Evolutionary conservation across 2,329 filamentous ascomycete genomes (phyloP).

Genomic region (Piedraia hortae): DNA sequence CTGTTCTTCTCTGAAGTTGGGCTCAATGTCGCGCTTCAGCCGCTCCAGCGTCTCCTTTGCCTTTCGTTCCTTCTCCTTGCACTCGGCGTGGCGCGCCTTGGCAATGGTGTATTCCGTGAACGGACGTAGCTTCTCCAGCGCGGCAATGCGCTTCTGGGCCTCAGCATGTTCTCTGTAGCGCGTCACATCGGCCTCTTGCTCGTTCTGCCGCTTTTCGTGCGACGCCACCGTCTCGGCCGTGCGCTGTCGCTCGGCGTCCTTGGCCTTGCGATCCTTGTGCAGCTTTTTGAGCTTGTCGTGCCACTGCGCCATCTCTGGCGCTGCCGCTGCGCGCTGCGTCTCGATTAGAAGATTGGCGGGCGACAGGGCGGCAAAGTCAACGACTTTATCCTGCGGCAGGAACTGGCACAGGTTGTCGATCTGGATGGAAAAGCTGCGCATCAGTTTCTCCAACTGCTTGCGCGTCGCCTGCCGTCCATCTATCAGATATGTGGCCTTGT

Average conservation of each 20-base stretch:
- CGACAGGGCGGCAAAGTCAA: constrained; percentile 66
- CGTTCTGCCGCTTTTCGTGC: constrained; percentile 44
- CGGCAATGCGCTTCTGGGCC: constrained; percentile 33
- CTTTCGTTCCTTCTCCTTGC: constrained; percentile 27
- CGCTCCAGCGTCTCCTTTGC: constrained; percentile 29
- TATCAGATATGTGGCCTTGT: constrained; percentile 51
- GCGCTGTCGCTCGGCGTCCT: constrained; percentile 21
- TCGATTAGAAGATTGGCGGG: constrained; percentile 59
- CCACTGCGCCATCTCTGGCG: constrained; percentile 50
- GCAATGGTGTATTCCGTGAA: constrained; percentile 36
- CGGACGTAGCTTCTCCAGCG: constrained; percentile 37
- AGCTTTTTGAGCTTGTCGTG: constrained; percentile 48
- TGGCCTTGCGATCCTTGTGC: constrained; percentile 38
- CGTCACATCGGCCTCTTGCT: constrained; percentile 57
- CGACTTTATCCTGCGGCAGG: constrained; percentile 80
- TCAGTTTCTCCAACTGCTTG: constrained; percentile 38
- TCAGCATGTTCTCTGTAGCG: constrained; percentile 48
- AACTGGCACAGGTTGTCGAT: constrained; percentile 97
- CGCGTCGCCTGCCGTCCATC: constrained; percentile 35
- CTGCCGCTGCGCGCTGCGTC: constrained; percentile 69
- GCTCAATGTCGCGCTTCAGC: constrained; percentile 34
- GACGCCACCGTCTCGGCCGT: constrained; percentile 36
- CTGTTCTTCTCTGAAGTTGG: constrained; percentile 40
- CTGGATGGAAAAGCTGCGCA: constrained; percentile 55
- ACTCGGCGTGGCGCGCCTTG: constrained; percentile 19